Base-by-base conservation (phyloP, 2,329 filamentous ascomycete genomes). In the Fonsecaea pedrosoi region DNA sequence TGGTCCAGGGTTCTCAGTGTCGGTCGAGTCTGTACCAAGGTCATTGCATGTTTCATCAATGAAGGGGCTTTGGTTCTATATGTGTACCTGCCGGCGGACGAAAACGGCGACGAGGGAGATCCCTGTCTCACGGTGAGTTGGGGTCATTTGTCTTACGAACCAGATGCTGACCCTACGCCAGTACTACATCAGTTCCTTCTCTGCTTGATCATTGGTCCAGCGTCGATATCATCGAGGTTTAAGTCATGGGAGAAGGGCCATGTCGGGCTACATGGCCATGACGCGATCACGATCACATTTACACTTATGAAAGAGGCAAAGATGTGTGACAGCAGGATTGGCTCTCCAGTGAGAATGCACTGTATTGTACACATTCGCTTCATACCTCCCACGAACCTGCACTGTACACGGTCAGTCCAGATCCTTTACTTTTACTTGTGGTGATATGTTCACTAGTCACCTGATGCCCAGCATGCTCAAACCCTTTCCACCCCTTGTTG, bases 1-100 rank as follows among this genome's bases (percentile, higher is more conserved):
- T 98, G 95, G 94, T 92, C 92, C 37, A 88, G 87, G 72, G 94
- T 98, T n/a, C 83, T 99, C 71, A 96, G 92, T 77, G 94, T 98
- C 12, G 94, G 94, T 1, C 85, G 94, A 59, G 81, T 98, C 35
- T 94, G 95, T 73, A 94, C 93, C 0, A 86, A 92, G 72, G 94
- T 98, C 60, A 95, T 98, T 82, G 95, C 94, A 64, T 97, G 94
- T 62, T 81, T 82, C 42, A 77, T 82, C 60, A 77, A 82, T 60
- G 79, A 82, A 32, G 81, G 78, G 10, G 81, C 80, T 0, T 69
- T 82, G 48, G 76, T 82, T 30, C 73, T 82, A 9, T 82, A 82
- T 64, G 81, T 82, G 42, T 82, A 82, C 73, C 69, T 82, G 35
- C 80, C 79, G 5, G 66, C 67, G 0, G 77, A 77, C 13, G 78